phyloP scores from a whole-genome alignment of 2,329 filamentous ascomycete species.

The Claviceps sp. region DNA sequence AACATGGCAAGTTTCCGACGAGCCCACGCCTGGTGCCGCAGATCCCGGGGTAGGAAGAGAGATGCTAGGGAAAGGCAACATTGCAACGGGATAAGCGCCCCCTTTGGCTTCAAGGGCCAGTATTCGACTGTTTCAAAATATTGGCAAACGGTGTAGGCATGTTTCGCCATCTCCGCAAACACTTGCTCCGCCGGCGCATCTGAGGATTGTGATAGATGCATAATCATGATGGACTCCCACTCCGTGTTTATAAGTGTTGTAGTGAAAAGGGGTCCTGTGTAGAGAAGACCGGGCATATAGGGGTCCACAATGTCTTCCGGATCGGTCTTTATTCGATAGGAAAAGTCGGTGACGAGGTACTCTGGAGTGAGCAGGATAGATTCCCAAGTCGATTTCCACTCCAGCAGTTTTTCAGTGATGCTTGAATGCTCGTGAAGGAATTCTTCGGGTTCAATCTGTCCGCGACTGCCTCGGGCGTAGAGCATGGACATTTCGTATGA shows the following conservation, averaged over 20 bases:
- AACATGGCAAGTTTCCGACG: constrained; percentile 65
- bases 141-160: constrained; percentile 60
- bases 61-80: constrained; percentile 62
- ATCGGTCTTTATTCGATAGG: constrained; percentile 34
- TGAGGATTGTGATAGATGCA: constrained; percentile 66
- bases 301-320: constrained; percentile 61
- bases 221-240: constrained; percentile 63
- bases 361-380: constrained; percentile 45
- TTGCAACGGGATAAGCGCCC: constrained; percentile 59
- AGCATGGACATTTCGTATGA: constrained; percentile 70
- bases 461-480: constrained; percentile 53
- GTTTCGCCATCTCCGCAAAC: constrained; percentile 39
- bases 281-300: constrained; percentile 55
- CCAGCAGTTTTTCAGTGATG: constrained; percentile 32
- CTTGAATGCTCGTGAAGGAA: constrained; percentile 49
- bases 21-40: constrained; percentile 63
- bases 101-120: constrained; percentile 57
- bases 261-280: constrained; percentile 55
- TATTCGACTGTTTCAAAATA: constrained; percentile 66
- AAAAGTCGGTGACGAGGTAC: constrained; percentile 51
- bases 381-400: constrained; percentile 45
- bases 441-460: constrained; percentile 48
- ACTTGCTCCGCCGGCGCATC: constrained; percentile 37
- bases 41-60: constrained; percentile 67
- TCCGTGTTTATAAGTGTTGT: constrained; percentile 66